These are phyloP conservation scores for Carex scoparia DNA, from an alignment of 176 grass and related monocot species.

Conservation along the genomic window DNA sequence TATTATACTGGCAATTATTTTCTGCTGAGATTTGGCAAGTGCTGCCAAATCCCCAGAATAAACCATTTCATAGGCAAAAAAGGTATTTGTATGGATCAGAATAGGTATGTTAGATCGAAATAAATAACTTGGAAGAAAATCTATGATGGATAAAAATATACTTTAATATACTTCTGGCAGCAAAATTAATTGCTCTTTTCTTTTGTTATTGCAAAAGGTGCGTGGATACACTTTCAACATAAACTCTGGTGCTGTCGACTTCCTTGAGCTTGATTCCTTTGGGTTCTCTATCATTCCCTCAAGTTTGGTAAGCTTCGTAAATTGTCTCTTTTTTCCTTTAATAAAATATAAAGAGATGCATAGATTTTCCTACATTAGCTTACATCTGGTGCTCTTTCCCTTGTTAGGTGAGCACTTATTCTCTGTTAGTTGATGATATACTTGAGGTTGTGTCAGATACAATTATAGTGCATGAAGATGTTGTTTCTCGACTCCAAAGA, in stretches of 20 bases:
- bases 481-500: constrained; percentile 70
- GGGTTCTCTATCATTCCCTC: constrained; percentile 71
- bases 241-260: constrained; percentile 74
- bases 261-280: constrained; percentile 89
- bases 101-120: background rate
- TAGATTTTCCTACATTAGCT: background rate
- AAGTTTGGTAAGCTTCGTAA: constrained; percentile 55
- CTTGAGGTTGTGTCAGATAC: constrained; percentile 69
- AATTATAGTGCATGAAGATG: constrained; percentile 76
- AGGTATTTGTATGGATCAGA: background rate
- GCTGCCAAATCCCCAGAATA: background rate
- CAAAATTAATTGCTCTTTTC: background rate
- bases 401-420: constrained; percentile 81
- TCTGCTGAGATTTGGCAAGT: too few relatives aligned
- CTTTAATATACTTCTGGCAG: background rate
- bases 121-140: background rate
- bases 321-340: background rate
- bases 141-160: background rate
- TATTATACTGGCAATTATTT: background rate
- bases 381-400: background rate
- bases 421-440: constrained; percentile 75
- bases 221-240: constrained; percentile 90
- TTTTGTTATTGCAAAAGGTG: constrained; percentile 44
- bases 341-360: background rate
- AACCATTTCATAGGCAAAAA: background rate